Conservation (phyloP, 2,329 filamentous ascomycete species). For the Drechslerella stenobrocha region DNA sequence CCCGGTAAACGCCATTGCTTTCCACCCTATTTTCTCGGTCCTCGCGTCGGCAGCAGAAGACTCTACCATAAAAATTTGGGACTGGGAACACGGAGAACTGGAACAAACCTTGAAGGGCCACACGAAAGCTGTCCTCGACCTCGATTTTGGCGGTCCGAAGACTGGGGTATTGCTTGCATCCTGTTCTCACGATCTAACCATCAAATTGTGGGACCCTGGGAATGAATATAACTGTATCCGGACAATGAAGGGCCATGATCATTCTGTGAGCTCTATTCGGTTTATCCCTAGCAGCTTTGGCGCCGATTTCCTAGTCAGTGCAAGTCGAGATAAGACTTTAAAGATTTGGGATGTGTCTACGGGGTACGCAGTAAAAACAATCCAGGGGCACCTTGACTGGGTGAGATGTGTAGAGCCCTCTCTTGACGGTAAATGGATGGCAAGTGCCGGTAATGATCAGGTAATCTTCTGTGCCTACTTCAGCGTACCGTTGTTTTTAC, state of each 20-base stretch:
- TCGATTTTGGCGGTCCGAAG: constrained; percentile 85
- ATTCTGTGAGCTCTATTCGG: constrained; percentile 83
- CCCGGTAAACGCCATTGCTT: constrained; percentile 83
- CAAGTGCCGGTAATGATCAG: constrained; percentile 81
- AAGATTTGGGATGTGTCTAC: constrained; percentile 92
- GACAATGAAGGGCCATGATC: constrained; percentile 86
- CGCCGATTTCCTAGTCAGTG: constrained; percentile 80
- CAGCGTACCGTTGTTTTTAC: background rate
- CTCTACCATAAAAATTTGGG: constrained; percentile 94
- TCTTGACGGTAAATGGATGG: constrained; percentile 76
- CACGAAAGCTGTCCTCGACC: constrained; percentile 81
- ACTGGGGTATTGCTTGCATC: constrained; percentile 78
- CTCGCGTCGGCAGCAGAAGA: constrained; percentile 90
- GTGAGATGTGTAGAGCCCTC: constrained; percentile 86
- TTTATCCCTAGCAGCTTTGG: constrained; percentile 84
- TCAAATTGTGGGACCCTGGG: constrained; percentile 90
- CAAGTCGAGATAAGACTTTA: constrained; percentile 80
- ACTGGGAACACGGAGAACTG: constrained; percentile 90
- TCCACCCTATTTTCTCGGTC: constrained; percentile 88
- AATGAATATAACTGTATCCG: constrained; percentile 95
- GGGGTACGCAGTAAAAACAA: constrained; percentile 88
- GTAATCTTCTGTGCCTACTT: constrained; percentile 17
- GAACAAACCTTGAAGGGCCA: constrained; percentile 90
- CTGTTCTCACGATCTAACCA: constrained; percentile 85
- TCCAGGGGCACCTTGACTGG: constrained; percentile 84